Conservation (phyloP, 352 stramenopile species). For the Pythium coloratum region DNA sequence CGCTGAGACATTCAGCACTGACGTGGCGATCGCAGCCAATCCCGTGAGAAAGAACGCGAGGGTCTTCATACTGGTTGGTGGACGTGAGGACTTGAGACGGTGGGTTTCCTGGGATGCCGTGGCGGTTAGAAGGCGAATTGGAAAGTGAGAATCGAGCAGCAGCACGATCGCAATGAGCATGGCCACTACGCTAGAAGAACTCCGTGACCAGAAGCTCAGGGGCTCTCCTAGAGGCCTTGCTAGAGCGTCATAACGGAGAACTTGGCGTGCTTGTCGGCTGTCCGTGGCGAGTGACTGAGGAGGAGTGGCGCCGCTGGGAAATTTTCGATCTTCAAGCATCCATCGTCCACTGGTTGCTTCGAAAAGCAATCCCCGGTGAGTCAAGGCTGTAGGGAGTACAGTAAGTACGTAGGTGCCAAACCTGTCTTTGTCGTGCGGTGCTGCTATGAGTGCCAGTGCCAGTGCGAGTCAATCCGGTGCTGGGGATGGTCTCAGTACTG, state of each 20-base stretch:
- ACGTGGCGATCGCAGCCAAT: background rate
- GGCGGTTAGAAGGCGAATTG: background rate
- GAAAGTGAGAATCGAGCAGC: background rate
- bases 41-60: background rate
- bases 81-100: no score
- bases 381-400: background rate
- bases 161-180: background rate
- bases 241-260: background rate
- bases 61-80: background rate
- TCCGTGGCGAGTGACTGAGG: background rate
- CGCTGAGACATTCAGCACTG: background rate
- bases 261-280: background rate
- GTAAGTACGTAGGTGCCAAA: background rate
- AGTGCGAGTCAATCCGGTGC: background rate
- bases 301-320: background rate
- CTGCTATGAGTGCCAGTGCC: background rate
- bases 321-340: conserved; percentile 2
- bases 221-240: background rate
- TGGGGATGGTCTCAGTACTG: background rate
- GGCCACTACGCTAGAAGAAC: background rate
- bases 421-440: background rate
- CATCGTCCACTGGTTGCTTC: background rate
- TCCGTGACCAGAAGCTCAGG: background rate
- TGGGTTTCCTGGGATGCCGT: background rate
- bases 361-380: background rate